phyloP scores from a whole-genome alignment of 106 monocot species.

The Dioscorea alata region DNA sequence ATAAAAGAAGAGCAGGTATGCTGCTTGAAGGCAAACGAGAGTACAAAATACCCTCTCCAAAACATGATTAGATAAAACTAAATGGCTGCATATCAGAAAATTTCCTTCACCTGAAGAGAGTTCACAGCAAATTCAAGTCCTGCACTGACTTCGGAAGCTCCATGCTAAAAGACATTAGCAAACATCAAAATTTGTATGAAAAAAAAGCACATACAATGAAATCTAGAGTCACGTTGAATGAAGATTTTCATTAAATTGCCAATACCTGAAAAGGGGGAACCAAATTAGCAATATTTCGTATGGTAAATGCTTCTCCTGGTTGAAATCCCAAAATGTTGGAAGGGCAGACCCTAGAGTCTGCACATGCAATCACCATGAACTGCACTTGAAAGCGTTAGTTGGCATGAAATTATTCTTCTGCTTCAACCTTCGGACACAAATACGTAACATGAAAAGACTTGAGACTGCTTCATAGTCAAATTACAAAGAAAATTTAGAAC shows the following conservation, averaged over 20 bases:
- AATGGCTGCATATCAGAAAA: background rate
- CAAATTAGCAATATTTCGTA: slow-evolving; percentile 91
- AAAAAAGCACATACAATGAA: background rate
- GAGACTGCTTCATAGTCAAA: background rate
- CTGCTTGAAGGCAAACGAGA: background rate
- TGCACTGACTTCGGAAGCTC: slow-evolving; percentile 85
- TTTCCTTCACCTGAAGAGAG: slow-evolving; percentile 54
- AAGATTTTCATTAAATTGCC: background rate
- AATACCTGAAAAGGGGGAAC: slow-evolving; percentile 88
- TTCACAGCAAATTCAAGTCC: slow-evolving; percentile 97
- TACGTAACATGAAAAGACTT: background rate
- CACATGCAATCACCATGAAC: slow-evolving; percentile 98
- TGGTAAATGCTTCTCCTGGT: slow-evolving; percentile 95
- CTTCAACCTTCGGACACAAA: background rate
- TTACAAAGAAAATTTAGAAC: background rate
- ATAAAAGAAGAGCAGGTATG: background rate
- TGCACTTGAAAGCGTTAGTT: slow-evolving; percentile 35
- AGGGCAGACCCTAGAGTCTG: slow-evolving; percentile 97
- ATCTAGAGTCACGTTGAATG: background rate
- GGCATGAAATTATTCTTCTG: background rate
- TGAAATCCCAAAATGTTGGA: slow-evolving; percentile 77
- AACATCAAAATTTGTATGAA: background rate
- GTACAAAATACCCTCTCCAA: too few species aligned
- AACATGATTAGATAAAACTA: background rate
- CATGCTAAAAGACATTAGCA: slow-evolving; percentile 48